Conservation (phyloP, 352 stramenopile genomes). For the Globisporangium viniferum region DNA sequence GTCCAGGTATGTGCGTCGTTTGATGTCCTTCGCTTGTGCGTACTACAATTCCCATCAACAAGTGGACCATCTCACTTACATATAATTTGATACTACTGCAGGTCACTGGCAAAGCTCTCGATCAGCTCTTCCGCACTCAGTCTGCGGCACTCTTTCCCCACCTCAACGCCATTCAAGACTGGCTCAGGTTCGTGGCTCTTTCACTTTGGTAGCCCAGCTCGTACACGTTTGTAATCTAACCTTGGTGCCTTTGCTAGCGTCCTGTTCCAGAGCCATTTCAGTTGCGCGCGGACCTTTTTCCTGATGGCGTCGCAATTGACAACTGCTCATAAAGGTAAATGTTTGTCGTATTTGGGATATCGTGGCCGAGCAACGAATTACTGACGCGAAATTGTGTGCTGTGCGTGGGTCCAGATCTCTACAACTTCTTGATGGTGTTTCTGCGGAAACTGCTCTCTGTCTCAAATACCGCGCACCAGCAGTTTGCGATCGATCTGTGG, state of each 20-base stretch:
- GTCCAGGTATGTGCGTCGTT: conserved; percentile 4
- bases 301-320: conserved; percentile 41
- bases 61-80: not conserved
- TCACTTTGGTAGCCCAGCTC: not conserved
- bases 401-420: conserved; percentile 48
- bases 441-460: conserved; percentile 71
- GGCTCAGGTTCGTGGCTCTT: conserved; percentile 40
- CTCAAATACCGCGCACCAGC: conserved; percentile 36
- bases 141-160: conserved; percentile 32
- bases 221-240: conserved; percentile 1
- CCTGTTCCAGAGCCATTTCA: conserved; percentile 46
- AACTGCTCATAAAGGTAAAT: conserved; percentile 40
- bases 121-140: conserved; percentile 27
- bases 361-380: not conserved
- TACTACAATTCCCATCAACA: not conserved
- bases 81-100: not conserved
- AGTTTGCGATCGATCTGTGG: conserved; percentile 70
- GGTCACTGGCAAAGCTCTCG: conserved; percentile 18
- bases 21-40: not conserved
- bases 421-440: conserved; percentile 81
- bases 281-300: conserved; percentile 39
- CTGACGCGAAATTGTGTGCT: not conserved
- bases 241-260: conserved; percentile 16
- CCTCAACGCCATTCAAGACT: conserved; percentile 63
- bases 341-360: not conserved